Base-by-base conservation (phyloP, 441 rosid genomes). In the Hypseocharis bilobata region DNA sequence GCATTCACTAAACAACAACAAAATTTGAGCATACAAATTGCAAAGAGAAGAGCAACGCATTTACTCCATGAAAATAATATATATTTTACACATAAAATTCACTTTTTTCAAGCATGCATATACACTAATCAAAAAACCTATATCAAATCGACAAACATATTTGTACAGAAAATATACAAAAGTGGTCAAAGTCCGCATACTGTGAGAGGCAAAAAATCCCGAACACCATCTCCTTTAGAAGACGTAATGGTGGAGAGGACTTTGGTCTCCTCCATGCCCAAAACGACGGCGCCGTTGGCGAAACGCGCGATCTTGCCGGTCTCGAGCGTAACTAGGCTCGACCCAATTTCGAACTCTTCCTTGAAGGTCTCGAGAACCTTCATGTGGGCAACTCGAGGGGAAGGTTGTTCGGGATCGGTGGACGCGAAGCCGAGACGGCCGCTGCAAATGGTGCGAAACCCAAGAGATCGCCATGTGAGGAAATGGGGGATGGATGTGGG, bases 281-380 rank as follows among this genome's bases (percentile, higher is more conserved):
- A 81, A 44, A 91, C 92, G 13, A 88, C 96, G 16, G 96, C 77
- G 4, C 96, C 99, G 56, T 93, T 93, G 6, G 97, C 91, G 63
- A 93, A 93, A 1, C 97, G 88, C 52, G 97, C 99, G 29, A 91
- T 78, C 72, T 87, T 83, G 0, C 99, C 99, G 0, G 96, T 93
- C 77, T 93, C 96, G 10, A 93, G 81, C 0, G 95, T 76, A 68
- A 91, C 64, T 19, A 84, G 63, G 29, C 80, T 82, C n/a, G 88
- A 86, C 10, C 97, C 97, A 1, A 91, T 74, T 74, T 93, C 99
- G 78, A 91, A 88, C 66, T 93, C 96, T 64, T 93, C 99, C 30
- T 67, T 85, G 54, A 86, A 91, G 0, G 84, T 55, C 60, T 93
- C 97, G n/a, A 88, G 81, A 62, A 86, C 72, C 83, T 92, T 91